Evolutionary conservation across 257 asterid species (phyloP).

Genomic region (Solanum chaucha): DNA sequence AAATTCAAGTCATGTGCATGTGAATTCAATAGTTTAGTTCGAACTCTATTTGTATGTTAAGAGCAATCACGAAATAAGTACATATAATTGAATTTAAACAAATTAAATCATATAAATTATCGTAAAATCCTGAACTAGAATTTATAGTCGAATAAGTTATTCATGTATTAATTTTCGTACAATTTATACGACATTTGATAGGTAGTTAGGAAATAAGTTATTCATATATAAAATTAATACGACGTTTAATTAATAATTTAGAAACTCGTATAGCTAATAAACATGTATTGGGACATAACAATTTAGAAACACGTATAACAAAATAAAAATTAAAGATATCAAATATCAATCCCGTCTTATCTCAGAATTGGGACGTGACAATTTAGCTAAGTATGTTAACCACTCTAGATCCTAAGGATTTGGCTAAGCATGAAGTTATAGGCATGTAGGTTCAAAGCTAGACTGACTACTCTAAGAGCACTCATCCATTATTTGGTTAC

Average conservation of each 20-base stretch:
- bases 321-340: not conserved
- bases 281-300: not conserved
- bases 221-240: no score
- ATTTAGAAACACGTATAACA: no score
- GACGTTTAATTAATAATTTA: no score
- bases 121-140: not conserved
- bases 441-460: not conserved
- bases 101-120: not conserved
- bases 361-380: not conserved
- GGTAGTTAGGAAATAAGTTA: not conserved
- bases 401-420: not conserved
- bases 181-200: no score
- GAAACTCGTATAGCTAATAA: no score
- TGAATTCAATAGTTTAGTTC: not conserved
- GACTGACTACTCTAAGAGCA: not conserved
- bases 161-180: not conserved
- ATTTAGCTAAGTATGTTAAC: not conserved
- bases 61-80: no score
- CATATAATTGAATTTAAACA: not conserved
- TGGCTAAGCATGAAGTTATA: not conserved
- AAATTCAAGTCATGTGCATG: not conserved
- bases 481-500: not conserved
- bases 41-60: not conserved
- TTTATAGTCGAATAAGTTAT: no score
- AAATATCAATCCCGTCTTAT: no score